Conservation (phyloP, 768 basidiomycete genomes). For the Punctularia strigosozonata region DNA sequence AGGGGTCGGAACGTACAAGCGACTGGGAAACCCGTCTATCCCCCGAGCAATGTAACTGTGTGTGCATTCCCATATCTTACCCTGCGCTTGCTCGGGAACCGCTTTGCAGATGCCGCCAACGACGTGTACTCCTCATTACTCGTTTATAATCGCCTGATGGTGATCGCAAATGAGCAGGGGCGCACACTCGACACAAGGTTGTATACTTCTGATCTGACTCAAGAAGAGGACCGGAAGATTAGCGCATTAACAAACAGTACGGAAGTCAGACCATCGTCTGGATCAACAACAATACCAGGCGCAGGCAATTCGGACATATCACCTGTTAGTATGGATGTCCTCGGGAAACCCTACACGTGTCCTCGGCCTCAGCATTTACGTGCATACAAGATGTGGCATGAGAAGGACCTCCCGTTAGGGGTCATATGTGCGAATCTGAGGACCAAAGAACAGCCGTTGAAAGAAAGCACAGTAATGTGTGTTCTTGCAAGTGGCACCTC, state of each 20-base stretch:
- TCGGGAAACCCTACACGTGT: no score
- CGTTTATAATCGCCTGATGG: slow-evolving; percentile 27
- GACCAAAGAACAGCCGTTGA: slow-evolving; percentile 26
- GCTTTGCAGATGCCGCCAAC: slow-evolving; percentile 34
- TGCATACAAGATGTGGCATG: slow-evolving; percentile 35
- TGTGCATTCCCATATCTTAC: slow-evolving; percentile 1
- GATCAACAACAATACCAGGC: no score
- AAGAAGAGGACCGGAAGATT: slow-evolving; percentile 5
- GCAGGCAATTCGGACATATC: no score
- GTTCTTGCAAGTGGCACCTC: slow-evolving; percentile 6
- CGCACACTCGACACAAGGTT: slow-evolving; percentile 9
- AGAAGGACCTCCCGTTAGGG: slow-evolving; percentile 20
- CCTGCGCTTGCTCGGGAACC: not conserved
- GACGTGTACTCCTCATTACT: slow-evolving; percentile 35
- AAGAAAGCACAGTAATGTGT: slow-evolving; percentile 35
- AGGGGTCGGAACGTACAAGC: slow-evolving; percentile 32
- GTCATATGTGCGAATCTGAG: slow-evolving; percentile 28
- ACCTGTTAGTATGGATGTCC: no score
- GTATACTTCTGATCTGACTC: slow-evolving; percentile 18
- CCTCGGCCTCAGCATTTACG: slow-evolving; percentile 26
- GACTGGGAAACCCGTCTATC: slow-evolving; percentile 33
- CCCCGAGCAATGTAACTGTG: slow-evolving; percentile 27
- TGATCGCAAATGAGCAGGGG: slow-evolving; percentile 16
- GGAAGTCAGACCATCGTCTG: no score
- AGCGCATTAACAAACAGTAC: no score